These are phyloP conservation scores for Thalassiosira exigua DNA, from an alignment of 352 stramenopile species.

Conservation along the genomic window DNA sequence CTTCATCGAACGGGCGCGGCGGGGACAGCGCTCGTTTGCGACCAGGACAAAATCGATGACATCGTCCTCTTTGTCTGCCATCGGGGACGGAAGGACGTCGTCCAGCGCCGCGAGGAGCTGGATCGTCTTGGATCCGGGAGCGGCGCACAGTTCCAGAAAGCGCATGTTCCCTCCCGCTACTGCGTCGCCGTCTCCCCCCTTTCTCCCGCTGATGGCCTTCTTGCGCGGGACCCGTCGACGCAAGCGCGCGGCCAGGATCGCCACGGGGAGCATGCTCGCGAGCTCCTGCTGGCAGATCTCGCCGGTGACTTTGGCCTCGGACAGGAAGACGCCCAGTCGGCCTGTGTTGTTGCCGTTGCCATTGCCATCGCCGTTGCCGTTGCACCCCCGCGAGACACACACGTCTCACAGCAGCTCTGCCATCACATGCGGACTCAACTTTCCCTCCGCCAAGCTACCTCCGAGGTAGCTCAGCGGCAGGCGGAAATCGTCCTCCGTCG, in stretches of 20 bases:
- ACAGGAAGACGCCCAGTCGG: conserved; percentile 23
- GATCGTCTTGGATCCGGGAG: conserved; percentile 98
- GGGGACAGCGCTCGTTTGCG: not conserved
- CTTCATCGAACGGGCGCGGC: not conserved
- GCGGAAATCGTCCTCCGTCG: conserved; percentile 9
- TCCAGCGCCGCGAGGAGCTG: conserved; percentile 93
- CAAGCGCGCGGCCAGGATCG: conserved; percentile 17
- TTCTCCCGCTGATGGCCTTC: too few species aligned
- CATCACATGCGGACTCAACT: not conserved
- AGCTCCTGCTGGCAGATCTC: conserved; percentile 32
- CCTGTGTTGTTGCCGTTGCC: conserved; percentile 2
- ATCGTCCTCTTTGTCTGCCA: too few species aligned
- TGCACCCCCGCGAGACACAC: conserved; percentile 16
- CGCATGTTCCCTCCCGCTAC: too few species aligned
- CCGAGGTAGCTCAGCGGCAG: not conserved
- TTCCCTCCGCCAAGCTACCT: not conserved
- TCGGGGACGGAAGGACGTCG: too few species aligned
- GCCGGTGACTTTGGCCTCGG: conserved; percentile 17
- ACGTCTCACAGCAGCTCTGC: conserved; percentile 20
- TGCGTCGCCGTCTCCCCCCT: not conserved
- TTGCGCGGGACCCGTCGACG: too few species aligned
- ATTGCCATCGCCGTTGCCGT: too few species aligned
- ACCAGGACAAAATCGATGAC: conserved; percentile 5
- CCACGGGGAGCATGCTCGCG: conserved; percentile 28
- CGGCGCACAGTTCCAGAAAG: conserved; percentile 86